Conservation (phyloP, 768 basidiomycete species). For the Cyclocybe aegerita region DNA sequence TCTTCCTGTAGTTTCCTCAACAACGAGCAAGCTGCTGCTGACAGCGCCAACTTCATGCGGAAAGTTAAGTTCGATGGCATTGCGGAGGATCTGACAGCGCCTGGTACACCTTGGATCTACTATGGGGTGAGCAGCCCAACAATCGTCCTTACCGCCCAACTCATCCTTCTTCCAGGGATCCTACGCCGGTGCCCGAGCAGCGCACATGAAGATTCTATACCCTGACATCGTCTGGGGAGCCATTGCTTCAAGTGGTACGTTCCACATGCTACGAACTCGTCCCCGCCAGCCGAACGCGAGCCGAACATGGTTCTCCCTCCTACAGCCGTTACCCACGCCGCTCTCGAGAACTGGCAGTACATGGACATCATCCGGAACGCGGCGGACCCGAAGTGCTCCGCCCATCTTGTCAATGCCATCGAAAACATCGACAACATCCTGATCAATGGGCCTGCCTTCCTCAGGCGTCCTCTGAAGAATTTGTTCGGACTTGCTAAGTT, state of each 20-base stretch:
- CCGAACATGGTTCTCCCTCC: neutral
- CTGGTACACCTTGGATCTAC: conserved; percentile 84
- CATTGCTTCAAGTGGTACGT: conserved; percentile 81
- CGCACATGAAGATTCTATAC: conserved; percentile 86
- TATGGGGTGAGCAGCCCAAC: conserved; percentile 66
- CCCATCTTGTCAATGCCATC: conserved; percentile 57
- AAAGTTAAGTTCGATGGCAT: conserved; percentile 76
- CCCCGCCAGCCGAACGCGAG: neutral
- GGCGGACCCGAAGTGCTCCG: conserved; percentile 62
- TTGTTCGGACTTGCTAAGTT: conserved; percentile 75
- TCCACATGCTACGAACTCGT: too few relatives aligned
- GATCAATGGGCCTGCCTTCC: conserved; percentile 31
- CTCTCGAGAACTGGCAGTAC: conserved; percentile 83
- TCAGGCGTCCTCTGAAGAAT: conserved; percentile 58
- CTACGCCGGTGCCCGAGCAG: conserved; percentile 91
- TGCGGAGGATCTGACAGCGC: conserved; percentile 67
- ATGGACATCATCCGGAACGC: conserved; percentile 76
- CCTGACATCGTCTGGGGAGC: conserved; percentile 88
- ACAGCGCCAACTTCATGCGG: conserved; percentile 90
- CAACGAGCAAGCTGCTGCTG: conserved; percentile 86
- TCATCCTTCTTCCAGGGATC: conserved; percentile 53
- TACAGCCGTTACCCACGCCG: conserved; percentile 82
- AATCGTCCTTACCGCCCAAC: neutral
- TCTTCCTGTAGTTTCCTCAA: conserved; percentile 67
- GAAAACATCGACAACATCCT: conserved; percentile 63